These are phyloP conservation scores for Botrytis tulipae DNA, from an alignment of 2,329 filamentous ascomycete genomes.

Conservation along the genomic window DNA sequence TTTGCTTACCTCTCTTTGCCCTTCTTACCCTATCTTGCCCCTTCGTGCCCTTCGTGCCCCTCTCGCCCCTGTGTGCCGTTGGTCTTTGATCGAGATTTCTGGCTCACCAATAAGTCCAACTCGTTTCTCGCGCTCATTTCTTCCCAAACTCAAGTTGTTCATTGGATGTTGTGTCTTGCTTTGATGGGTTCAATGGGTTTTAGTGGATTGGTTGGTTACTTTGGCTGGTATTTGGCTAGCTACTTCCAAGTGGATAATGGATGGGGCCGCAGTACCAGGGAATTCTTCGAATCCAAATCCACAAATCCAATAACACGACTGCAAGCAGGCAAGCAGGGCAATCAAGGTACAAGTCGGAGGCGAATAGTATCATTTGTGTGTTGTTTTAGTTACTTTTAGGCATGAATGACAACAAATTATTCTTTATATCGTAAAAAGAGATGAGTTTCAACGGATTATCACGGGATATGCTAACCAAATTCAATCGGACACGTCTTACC, in stretches of 20 bases:
- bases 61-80: not conserved
- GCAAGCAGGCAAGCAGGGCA: not conserved
- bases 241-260: not conserved
- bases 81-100: not conserved
- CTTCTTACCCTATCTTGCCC: not conserved
- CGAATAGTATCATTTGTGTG: conserved; percentile 19
- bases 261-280: conserved; percentile 7
- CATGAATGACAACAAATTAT: conserved; percentile 23
- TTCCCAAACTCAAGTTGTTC: not conserved
- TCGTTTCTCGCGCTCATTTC: not conserved
- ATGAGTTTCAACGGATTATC: conserved; percentile 4
- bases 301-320: conserved; percentile 21
- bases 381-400: conserved; percentile 20
- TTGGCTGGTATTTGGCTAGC: not conserved
- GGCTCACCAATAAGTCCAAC: not conserved
- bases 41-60: not conserved
- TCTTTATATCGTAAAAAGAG: conserved; percentile 9
- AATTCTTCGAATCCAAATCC: conserved; percentile 12
- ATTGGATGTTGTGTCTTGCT: conserved; percentile 11
- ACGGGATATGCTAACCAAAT: conserved; percentile 15
- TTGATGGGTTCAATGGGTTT: not conserved
- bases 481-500: conserved; percentile 20
- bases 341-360: conserved; percentile 14
- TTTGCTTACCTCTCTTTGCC: not conserved
- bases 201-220: not conserved